Evolutionary conservation across 1,284 basidiomycete genomes (phyloP).

Genomic region (Calocybe gambosa): DNA sequence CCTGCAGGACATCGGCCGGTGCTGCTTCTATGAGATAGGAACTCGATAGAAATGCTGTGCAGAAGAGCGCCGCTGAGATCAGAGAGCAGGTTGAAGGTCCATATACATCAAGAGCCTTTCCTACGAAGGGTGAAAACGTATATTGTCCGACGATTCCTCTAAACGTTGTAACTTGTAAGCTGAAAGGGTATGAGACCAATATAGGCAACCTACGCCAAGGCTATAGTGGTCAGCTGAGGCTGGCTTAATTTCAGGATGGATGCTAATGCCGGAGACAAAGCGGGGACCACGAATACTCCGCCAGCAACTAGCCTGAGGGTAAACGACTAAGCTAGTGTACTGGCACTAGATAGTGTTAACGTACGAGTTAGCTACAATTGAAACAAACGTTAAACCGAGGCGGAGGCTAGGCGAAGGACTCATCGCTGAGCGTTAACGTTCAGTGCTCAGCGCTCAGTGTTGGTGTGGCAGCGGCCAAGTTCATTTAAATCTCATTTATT

Average conservation of each 20-base stretch:
- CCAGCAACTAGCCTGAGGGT: conserved; percentile 58
- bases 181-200: not conserved
- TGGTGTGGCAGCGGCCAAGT: not conserved
- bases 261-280: conserved; percentile 59
- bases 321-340: not conserved
- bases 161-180: not conserved
- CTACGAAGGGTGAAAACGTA: conserved; percentile 54
- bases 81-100: conserved; percentile 63
- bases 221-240: conserved; percentile 72
- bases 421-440: not conserved
- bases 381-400: conserved; percentile 22
- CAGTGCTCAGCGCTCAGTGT: not conserved
- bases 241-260: conserved; percentile 58
- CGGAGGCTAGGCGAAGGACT: conserved; percentile 3
- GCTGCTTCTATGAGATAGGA: conserved; percentile 47
- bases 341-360: conserved; percentile 17
- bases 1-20: conserved; percentile 29
- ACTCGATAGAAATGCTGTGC: conserved; percentile 54
- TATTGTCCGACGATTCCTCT: conserved; percentile 70
- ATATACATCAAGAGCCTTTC: conserved; percentile 50
- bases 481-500: not conserved
- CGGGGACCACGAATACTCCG: conserved; percentile 69
- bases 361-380: conserved; percentile 60
- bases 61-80: conserved; percentile 52
- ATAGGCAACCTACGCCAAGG: conserved; percentile 25